These are phyloP conservation scores for Taphrina flavorubra DNA, from an alignment of 1,139 yeast genomes.

Conservation along the genomic window DNA sequence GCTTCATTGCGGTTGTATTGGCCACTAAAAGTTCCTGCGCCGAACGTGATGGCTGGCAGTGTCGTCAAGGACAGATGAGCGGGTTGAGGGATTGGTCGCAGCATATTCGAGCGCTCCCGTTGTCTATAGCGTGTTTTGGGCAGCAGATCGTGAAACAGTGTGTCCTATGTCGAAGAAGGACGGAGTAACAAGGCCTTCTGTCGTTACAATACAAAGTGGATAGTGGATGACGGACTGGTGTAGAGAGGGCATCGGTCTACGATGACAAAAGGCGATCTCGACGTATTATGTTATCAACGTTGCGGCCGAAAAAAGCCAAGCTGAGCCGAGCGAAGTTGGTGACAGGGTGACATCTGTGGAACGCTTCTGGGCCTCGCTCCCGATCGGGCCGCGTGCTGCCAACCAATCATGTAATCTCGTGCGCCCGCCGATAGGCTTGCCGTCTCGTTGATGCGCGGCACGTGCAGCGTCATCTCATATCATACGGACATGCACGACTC, in stretches of 20 bases:
- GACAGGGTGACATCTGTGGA: background rate
- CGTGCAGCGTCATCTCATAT: background rate
- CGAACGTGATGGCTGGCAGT: conserved; percentile 68
- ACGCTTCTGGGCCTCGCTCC: background rate
- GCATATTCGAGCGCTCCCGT: background rate
- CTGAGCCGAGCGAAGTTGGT: conserved; percentile 8
- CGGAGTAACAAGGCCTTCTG: no score
- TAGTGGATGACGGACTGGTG: no score
- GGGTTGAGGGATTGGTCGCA: conserved; percentile 21
- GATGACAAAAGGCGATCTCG: background rate
- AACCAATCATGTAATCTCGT: background rate
- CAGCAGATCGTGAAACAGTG: no score
- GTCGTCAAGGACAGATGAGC: conserved; percentile 45
- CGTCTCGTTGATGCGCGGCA: background rate
- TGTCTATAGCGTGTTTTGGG: no score
- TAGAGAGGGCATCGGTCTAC: no score
- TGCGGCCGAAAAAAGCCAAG: conserved; percentile 6
- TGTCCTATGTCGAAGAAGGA: no score
- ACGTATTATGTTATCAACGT: conserved; percentile 15
- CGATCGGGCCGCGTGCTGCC: background rate
- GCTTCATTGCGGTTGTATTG: conserved; percentile 69
- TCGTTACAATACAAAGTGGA: no score
- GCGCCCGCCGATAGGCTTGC: conserved; percentile 11
- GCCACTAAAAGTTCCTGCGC: conserved; percentile 84
- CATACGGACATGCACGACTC: background rate